phyloP scores from a whole-genome alignment of 345 rosid genomes.

The Pistacia atlantica region DNA sequence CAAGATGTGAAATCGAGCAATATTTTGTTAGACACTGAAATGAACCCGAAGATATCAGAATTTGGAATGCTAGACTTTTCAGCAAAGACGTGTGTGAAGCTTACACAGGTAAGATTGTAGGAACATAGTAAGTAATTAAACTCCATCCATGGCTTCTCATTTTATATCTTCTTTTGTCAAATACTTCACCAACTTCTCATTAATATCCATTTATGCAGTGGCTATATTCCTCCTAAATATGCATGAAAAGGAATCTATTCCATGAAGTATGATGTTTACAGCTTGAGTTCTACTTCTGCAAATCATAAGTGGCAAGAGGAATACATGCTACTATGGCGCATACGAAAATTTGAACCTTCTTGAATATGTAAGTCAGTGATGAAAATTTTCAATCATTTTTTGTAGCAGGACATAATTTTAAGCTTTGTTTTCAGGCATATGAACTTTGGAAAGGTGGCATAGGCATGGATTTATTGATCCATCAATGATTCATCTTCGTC shows the following conservation, averaged over 20 bases:
- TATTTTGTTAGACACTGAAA: conserved; percentile 33
- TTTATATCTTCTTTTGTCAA: background rate
- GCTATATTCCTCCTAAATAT: conserved; percentile 57
- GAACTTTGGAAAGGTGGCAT: conserved; percentile 24
- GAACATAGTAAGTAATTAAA: conserved; percentile 40
- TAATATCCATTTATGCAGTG: conserved; percentile 22
- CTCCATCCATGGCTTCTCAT: background rate
- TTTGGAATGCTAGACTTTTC: conserved; percentile 50
- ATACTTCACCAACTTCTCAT: background rate
- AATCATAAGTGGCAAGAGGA: conserved; percentile 49
- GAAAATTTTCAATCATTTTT: background rate
- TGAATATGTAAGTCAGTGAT: conserved; percentile 35
- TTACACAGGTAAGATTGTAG: conserved; percentile 36
- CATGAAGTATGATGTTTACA: conserved; percentile 49
- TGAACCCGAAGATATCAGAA: conserved; percentile 54
- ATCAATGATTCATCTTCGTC: conserved; percentile 27
- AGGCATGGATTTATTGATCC: conserved; percentile 35
- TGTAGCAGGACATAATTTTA: background rate
- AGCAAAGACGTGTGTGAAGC: conserved; percentile 37
- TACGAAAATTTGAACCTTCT: conserved; percentile 35
- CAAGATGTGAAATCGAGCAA: conserved; percentile 47
- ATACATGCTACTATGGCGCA: conserved; percentile 30
- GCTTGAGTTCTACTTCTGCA: conserved; percentile 58
- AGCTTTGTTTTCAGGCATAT: conserved; percentile 27
- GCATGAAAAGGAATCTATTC: conserved; percentile 46